Conservation (phyloP, 495 filamentous ascomycete genomes). For the Penicillium cosmopolitanum region DNA sequence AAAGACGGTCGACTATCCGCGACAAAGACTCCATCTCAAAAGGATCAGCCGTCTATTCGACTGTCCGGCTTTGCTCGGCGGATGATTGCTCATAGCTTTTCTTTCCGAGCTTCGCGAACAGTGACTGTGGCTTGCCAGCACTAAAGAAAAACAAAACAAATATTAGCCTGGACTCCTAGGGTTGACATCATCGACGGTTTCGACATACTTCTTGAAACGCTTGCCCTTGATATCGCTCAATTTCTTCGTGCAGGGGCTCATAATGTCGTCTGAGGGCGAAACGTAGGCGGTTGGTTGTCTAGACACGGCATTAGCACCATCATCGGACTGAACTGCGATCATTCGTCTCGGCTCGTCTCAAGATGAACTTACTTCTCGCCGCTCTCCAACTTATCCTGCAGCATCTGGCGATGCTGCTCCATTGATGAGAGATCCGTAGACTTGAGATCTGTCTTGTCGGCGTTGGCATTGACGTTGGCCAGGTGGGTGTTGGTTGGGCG, state of each 20-base stretch:
- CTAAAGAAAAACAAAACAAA: conserved; percentile 19
- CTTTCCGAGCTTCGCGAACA: conserved; percentile 56
- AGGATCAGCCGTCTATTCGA: conserved; percentile 17
- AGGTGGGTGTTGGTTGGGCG: conserved; percentile 52
- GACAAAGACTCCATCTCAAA: neutral
- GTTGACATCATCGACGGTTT: neutral
- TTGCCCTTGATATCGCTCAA: conserved; percentile 82
- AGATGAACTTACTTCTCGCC: conserved; percentile 61
- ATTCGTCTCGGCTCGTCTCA: too few relatives aligned
- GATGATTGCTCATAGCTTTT: conserved; percentile 52
- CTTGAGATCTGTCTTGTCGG: conserved; percentile 39
- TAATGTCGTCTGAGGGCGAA: conserved; percentile 90
- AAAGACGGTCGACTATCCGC: neutral
- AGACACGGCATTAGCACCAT: neutral
- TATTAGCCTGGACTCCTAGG: conserved; percentile 8
- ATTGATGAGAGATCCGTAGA: conserved; percentile 50
- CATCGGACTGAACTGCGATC: neutral
- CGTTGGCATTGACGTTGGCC: conserved; percentile 26
- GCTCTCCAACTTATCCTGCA: conserved; percentile 70
- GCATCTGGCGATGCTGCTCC: conserved; percentile 78
- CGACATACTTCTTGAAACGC: conserved; percentile 62
- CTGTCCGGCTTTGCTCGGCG: conserved; percentile 23
- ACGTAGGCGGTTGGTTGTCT: conserved; percentile 69
- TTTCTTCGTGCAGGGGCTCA: conserved; percentile 93
- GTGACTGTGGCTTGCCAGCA: conserved; percentile 51